phyloP scores from a whole-genome alignment of 2,329 filamentous ascomycete species.

The Aspergillus ibericus region DNA sequence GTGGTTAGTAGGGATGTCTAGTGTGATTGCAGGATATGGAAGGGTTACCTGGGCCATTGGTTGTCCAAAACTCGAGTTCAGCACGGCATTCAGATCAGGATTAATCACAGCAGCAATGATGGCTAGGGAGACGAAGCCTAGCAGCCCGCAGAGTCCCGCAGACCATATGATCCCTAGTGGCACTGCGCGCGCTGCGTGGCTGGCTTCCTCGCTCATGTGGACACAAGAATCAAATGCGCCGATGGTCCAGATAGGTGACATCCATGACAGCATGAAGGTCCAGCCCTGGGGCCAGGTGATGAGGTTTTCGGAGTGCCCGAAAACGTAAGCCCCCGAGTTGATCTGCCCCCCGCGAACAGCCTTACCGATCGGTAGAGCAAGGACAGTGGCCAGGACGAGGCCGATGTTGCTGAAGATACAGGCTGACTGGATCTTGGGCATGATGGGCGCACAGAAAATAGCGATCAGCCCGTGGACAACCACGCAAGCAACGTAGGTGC shows the following conservation, averaged over 20 bases:
- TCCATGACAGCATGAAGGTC: slow-evolving; percentile 62
- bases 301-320: slow-evolving; percentile 56
- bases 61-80: slow-evolving; percentile 56
- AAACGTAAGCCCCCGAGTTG: slow-evolving; percentile 52
- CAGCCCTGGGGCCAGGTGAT: slow-evolving; percentile 59
- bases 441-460: slow-evolving; percentile 54
- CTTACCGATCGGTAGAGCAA: slow-evolving; percentile 56
- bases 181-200: slow-evolving; percentile 60
- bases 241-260: slow-evolving; percentile 62
- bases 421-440: slow-evolving; percentile 59
- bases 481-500: slow-evolving; percentile 56
- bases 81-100: slow-evolving; percentile 51
- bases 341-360: slow-evolving; percentile 24
- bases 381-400: slow-evolving; percentile 55
- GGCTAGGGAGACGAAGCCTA: slow-evolving; percentile 59
- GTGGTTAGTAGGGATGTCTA: neutral
- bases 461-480: slow-evolving; percentile 57
- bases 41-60: slow-evolving; percentile 52
- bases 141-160: slow-evolving; percentile 48
- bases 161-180: slow-evolving; percentile 61
- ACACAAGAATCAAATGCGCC: slow-evolving; percentile 57
- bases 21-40: neutral
- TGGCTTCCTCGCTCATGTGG: slow-evolving; percentile 61
- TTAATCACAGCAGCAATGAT: slow-evolving; percentile 60
- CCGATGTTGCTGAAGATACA: slow-evolving; percentile 57